Evolutionary conservation across 2,329 filamentous ascomycete genomes (phyloP), one percentile per base, ranked within the genome.

Genomic region (Fusarium compactum): DNA sequence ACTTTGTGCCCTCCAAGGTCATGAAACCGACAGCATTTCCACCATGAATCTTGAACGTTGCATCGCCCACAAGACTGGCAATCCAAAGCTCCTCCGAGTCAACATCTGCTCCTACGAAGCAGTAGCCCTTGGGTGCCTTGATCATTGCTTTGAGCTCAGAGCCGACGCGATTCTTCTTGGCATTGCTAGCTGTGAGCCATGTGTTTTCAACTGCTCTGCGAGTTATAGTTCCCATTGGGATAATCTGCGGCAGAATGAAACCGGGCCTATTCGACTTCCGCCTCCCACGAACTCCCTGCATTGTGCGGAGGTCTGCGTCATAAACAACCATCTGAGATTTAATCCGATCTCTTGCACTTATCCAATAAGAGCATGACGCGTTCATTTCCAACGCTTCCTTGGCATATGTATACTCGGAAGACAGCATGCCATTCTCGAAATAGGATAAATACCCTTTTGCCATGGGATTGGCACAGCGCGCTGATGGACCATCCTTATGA

Each of bases 21-120:
- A 99, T 99, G 84, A 99, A 99, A 1, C 97, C 96, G 62, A 99
- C 93, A 3, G 97, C 96, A 77, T 98, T 98, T 56, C 96, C 97
- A 44, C 96, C 97, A 73, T 99, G 96, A 2, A 99, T 85, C 76
- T 94, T 92, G 83, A 99, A 99, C 25, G 95, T 94, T 6, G 96
- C 93, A 78, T 99, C 96, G 25, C 96, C 96, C 3, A 99, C 89
- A 3, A 99, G 85, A 79, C 94, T 97, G 6, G 96, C 97, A 75
- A 99, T 99, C 96, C 97, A 99, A 9, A 99, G 86, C 80, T 99
- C 96, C 79, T 99, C 91, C 4, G 95, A 98, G 78, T 99, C 96
- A 7, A 99, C 96, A 81, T 99, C 96, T 7, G 97, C 96, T 29
- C 97, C 96, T 18, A 99, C 96, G 77, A 99, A 98, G 71, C 88